Evolutionary conservation across 1,284 basidiomycete species (phyloP).

Genomic region (Ceratobasidium papillatum): DNA sequence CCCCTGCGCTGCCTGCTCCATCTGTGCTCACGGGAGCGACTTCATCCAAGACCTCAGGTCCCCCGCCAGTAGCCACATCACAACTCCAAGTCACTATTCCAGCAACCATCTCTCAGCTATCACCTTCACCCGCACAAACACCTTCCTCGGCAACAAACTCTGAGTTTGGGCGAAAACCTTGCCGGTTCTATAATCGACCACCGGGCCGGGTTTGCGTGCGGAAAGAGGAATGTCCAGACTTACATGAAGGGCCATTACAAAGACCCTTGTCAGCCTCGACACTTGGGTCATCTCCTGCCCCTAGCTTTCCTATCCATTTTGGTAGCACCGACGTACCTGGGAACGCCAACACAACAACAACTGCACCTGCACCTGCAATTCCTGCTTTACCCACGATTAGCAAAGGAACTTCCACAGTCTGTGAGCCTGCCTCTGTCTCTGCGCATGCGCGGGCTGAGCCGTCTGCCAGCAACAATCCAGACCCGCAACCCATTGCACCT

Average conservation of each 20-base stretch:
- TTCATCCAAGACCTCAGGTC: not conserved
- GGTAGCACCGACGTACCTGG: not conserved
- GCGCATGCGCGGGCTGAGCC: not conserved
- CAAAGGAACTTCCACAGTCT: not conserved
- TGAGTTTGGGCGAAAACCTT: not conserved
- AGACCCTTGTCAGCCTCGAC: not conserved
- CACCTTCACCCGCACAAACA: not conserved
- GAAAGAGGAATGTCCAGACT: slow-evolving; percentile 17
- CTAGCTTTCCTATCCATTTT: not conserved
- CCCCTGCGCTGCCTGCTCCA: not conserved
- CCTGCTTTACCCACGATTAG: not conserved
- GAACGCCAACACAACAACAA: not conserved
- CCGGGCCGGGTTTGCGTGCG: slow-evolving; percentile 18
- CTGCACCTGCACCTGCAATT: not conserved
- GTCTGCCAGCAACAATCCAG: not conserved
- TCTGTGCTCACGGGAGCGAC: not conserved
- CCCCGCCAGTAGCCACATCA: not conserved
- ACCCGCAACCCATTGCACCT: not conserved
- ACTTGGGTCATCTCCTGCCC: not conserved
- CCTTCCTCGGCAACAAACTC: not conserved
- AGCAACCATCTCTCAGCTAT: not conserved
- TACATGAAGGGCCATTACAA: slow-evolving; percentile 9
- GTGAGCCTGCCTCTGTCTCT: not conserved
- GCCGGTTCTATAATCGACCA: slow-evolving; percentile 19
- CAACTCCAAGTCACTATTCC: not conserved